Conservation (phyloP, 495 filamentous ascomycete genomes). For the Pseudevernia furfuracea region DNA sequence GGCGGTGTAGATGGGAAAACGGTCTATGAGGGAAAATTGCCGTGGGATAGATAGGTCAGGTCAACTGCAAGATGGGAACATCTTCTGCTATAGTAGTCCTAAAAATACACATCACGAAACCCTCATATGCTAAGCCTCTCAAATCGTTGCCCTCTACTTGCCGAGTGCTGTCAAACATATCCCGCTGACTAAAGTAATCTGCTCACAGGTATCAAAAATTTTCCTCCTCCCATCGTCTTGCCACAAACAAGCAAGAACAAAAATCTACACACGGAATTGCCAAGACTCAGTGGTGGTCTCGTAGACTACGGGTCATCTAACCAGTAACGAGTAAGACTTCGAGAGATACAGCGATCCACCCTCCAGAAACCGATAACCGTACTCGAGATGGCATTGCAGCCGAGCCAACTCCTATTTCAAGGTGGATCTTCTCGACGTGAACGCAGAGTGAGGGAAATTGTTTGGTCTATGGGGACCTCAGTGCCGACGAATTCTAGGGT, state of each 20-base stretch:
- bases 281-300: not conserved
- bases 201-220: not conserved
- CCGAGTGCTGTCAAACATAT: not conserved
- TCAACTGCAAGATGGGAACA: not conserved
- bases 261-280: too few species aligned
- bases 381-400: not conserved
- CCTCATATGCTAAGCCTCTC: not conserved
- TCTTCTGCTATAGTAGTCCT: not conserved
- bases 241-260: too few species aligned
- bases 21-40: constrained; percentile 34
- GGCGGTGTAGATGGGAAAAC: constrained; percentile 34
- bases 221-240: not conserved
- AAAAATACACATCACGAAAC: not conserved
- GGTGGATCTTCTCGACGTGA: not conserved
- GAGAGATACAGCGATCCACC: not conserved
- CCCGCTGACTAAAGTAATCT: not conserved
- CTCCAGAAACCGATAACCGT: not conserved
- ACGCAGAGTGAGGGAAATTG: not conserved
- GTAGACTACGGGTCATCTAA: not conserved
- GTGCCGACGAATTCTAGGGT: too few species aligned
- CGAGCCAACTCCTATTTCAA: not conserved
- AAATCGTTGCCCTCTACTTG: not conserved
- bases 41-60: constrained; percentile 31
- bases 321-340: not conserved
- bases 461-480: too few species aligned